Evolutionary conservation across 2,329 filamentous ascomycete species (phyloP).

Genomic region (Phyllosticta ampelicida): DNA sequence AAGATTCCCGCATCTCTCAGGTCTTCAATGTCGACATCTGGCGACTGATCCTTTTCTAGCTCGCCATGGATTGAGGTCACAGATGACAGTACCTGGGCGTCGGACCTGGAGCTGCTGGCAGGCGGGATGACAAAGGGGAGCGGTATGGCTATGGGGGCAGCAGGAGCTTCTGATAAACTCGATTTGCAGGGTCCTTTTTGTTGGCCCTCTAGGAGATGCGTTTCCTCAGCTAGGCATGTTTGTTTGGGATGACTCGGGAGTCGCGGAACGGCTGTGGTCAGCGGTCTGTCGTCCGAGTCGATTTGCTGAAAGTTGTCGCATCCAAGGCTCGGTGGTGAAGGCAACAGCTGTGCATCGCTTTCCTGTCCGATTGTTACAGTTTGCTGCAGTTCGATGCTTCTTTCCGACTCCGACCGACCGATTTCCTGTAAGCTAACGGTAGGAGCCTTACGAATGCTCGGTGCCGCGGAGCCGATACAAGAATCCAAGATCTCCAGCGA

Average conservation of each 20-base stretch:
- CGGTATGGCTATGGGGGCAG: not conserved
- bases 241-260: not conserved
- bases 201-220: not conserved
- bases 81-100: slow-evolving; percentile 4
- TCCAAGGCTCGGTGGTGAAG: slow-evolving; percentile 17
- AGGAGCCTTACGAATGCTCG: slow-evolving; percentile 20
- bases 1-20: not conserved
- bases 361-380: slow-evolving; percentile 25
- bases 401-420: slow-evolving; percentile 26
- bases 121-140: slow-evolving; percentile 5
- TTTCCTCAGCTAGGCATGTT: not conserved
- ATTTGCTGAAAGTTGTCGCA: slow-evolving; percentile 29
- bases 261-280: slow-evolving; percentile 6
- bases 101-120: not conserved
- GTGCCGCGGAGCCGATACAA: slow-evolving; percentile 32
- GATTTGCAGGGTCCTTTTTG: not conserved
- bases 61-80: slow-evolving; percentile 3
- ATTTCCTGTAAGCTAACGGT: slow-evolving; percentile 24
- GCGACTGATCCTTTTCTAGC: not conserved
- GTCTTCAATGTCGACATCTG: not conserved
- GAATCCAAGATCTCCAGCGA: slow-evolving; percentile 37
- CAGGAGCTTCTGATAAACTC: not conserved
- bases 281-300: slow-evolving; percentile 21
- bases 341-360: slow-evolving; percentile 32
- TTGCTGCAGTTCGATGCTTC: slow-evolving; percentile 47